A percentile compares a stretch with the other conserved stretches of the same genome.
These are phyloP conservation scores for Pseudonitzschia pungens DNA, from an alignment of 108 stramenopile species.

Conservation along the genomic window DNA sequence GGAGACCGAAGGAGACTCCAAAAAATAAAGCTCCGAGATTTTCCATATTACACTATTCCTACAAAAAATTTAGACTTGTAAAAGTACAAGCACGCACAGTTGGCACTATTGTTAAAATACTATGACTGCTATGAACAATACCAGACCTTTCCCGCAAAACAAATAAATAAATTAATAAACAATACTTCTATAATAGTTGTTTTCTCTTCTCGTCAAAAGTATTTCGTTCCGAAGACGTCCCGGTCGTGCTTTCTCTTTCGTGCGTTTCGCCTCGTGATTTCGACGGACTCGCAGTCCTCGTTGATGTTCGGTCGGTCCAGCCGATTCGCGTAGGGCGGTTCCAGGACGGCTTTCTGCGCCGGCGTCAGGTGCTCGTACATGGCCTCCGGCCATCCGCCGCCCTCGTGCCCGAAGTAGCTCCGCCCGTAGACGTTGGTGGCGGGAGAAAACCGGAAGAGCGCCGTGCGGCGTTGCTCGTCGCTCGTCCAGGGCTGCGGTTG, in stretches of 20 bases:
- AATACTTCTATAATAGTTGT: no score
- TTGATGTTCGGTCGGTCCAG: conserved; percentile 80
- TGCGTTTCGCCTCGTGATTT: conserved; percentile 65
- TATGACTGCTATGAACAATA: no score
- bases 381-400: conserved; percentile 70
- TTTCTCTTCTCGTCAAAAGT: no score
- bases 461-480: conserved; percentile 66
- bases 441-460: conserved; percentile 86
- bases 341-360: conserved; percentile 81
- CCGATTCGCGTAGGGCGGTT: conserved; percentile 89
- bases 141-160: no score
- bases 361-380: conserved; percentile 80
- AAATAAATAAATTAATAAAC: no score
- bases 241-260: conserved; percentile 83
- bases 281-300: conserved; percentile 56
- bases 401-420: conserved; percentile 82
- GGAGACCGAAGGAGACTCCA: no score
- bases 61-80: no score
- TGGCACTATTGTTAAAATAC: no score
- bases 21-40: no score
- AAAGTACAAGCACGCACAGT: no score
- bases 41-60: no score
- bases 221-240: conserved; percentile 86
- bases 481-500: conserved; percentile 60
- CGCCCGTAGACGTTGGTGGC: conserved; percentile 83